Conservation (phyloP, 495 filamentous ascomycete genomes). For the Neurospora sp. region DNA sequence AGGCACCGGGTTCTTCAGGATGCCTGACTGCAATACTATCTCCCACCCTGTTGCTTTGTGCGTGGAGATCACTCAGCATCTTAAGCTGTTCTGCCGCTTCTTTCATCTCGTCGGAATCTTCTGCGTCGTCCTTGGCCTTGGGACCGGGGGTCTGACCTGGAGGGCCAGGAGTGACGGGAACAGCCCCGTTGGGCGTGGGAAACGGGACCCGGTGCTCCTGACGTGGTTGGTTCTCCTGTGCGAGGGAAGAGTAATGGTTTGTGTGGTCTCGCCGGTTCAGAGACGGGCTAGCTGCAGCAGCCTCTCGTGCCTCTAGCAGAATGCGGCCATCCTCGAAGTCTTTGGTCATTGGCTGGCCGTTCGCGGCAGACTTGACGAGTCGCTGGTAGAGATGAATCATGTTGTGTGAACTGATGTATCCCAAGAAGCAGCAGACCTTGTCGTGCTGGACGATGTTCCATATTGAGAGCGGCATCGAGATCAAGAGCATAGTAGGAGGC, state of each 20-base stretch:
- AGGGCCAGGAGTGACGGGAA: constrained; percentile 5
- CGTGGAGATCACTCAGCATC: constrained; percentile 32
- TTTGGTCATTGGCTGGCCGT: constrained; percentile 27
- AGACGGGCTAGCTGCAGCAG: constrained; percentile 20
- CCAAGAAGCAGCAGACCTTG: constrained; percentile 46
- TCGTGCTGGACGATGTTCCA: constrained; percentile 49
- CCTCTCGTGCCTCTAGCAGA: constrained; percentile 34
- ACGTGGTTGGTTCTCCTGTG: constrained; percentile 22
- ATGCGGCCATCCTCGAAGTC: constrained; percentile 41
- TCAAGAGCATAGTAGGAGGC: constrained; percentile 45
- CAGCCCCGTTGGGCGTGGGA: neutral
- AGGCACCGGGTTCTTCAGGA: constrained; percentile 31
- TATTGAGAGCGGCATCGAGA: constrained; percentile 44
- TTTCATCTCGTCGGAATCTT: constrained; percentile 49
- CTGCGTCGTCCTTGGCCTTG: constrained; percentile 38
- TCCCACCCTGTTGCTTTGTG: constrained; percentile 16
- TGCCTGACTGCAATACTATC: constrained; percentile 26
- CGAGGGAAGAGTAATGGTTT: constrained; percentile 12
- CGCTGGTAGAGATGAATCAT: constrained; percentile 46
- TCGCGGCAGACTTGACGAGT: constrained; percentile 33
- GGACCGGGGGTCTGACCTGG: constrained; percentile 5
- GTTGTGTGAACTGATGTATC: constrained; percentile 46
- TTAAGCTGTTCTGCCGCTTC: constrained; percentile 50
- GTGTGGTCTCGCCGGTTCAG: constrained; percentile 6
- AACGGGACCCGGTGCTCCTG: constrained; percentile 5